Conservation (phyloP, 345 rosid species). For the Microcos paniculata region DNA sequence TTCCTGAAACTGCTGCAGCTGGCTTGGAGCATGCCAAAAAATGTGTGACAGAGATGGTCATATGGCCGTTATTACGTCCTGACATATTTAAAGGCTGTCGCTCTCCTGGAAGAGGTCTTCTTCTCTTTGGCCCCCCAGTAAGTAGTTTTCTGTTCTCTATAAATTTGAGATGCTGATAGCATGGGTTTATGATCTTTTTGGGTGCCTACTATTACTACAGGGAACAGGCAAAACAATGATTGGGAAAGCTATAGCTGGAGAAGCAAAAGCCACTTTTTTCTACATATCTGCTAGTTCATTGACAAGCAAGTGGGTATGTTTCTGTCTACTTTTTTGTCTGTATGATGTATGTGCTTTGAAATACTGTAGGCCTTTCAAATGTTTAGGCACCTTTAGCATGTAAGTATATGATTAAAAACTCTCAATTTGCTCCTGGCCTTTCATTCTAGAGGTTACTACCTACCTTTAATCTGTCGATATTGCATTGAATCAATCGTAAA, state of each 20-base stretch:
- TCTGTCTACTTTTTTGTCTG: constrained; percentile 4
- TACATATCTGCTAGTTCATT: constrained; percentile 97
- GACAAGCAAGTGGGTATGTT: constrained; percentile 97
- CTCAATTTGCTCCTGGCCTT: neutral
- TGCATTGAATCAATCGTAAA: neutral
- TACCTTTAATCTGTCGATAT: neutral
- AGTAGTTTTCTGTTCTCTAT: constrained; percentile 26
- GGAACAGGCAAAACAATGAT: constrained; percentile 99
- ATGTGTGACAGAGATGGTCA: constrained; percentile 98
- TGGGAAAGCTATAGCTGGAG: constrained; percentile 99
- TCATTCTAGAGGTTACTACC: neutral
- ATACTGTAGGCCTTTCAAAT: neutral
- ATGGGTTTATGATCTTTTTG: constrained; percentile 9
- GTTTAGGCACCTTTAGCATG: neutral
- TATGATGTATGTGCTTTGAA: neutral
- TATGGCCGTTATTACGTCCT: constrained; percentile 96
- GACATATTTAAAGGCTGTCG: constrained; percentile 97
- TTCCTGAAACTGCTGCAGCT: constrained; percentile 49
- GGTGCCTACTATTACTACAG: constrained; percentile 36
- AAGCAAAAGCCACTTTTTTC: constrained; percentile 98
- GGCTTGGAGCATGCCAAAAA: constrained; percentile 99
- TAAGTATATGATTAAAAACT: neutral
- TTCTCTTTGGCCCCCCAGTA: constrained; percentile 98
- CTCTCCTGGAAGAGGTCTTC: constrained; percentile 98
- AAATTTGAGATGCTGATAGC: constrained; percentile 13